Conservation (phyloP, 352 stramenopile species). For the Pythium aquatile region DNA sequence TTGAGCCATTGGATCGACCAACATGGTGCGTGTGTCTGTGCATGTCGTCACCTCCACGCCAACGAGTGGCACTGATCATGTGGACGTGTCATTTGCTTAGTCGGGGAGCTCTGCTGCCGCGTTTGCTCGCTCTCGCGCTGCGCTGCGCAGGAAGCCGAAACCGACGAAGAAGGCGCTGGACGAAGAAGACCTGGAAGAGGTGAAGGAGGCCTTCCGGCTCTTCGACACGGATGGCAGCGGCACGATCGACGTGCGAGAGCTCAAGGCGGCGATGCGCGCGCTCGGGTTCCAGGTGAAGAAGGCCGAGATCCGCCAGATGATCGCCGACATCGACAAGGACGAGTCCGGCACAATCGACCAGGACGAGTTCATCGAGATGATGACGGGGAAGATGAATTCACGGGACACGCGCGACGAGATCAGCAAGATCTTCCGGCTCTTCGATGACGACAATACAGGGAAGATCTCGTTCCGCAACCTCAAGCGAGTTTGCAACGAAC, state of each 20-base stretch:
- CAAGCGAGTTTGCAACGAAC: slow-evolving; percentile 90
- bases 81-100: slow-evolving; percentile 7
- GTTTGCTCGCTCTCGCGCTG: slow-evolving; percentile 29
- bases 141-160: slow-evolving; percentile 32
- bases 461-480: slow-evolving; percentile 96
- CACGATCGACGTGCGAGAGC: slow-evolving; percentile 90
- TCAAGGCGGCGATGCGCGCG: slow-evolving; percentile 94
- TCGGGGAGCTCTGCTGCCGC: slow-evolving; percentile 25
- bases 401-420: slow-evolving; percentile 91
- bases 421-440: slow-evolving; percentile 94
- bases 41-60: neutral
- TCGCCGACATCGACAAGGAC: slow-evolving; percentile 94
- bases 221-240: slow-evolving; percentile 93
- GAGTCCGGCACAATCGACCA: slow-evolving; percentile 86
- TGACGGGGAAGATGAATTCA: slow-evolving; percentile 92
- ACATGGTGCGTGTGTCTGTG: neutral
- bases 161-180: slow-evolving; percentile 82
- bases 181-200: slow-evolving; percentile 92
- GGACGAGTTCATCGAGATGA: slow-evolving; percentile 95
- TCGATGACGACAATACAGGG: slow-evolving; percentile 94
- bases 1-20: neutral
- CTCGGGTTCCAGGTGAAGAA: slow-evolving; percentile 94
- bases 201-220: slow-evolving; percentile 93
- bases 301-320: slow-evolving; percentile 91
- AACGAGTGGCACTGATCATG: neutral